phyloP scores from a whole-genome alignment of 306 rosid genomes.

The Vigna unguiculata region DNA sequence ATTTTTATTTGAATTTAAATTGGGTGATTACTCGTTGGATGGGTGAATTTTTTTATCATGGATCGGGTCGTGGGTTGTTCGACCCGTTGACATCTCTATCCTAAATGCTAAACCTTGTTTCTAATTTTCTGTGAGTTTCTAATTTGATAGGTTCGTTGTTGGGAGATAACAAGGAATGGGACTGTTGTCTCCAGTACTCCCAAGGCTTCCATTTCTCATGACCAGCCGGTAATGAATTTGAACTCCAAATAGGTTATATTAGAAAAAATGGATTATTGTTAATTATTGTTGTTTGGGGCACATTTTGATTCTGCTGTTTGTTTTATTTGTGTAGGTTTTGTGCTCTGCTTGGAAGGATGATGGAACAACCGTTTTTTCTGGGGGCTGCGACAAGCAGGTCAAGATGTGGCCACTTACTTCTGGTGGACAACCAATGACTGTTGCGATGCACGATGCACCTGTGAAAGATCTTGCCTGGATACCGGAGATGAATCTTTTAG shows the following conservation, averaged over 20 bases:
- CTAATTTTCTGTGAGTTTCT: not conserved
- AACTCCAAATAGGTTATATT: not conserved
- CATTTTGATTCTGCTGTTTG: not conserved
- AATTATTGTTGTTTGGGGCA: not conserved
- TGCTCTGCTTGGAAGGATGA: slow-evolving; percentile 97
- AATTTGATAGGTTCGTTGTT: slow-evolving; percentile 71
- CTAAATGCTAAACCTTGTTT: not conserved
- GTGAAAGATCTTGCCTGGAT: slow-evolving; percentile 88
- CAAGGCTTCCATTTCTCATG: slow-evolving; percentile 84
- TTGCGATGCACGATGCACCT: slow-evolving; percentile 93
- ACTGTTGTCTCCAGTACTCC: slow-evolving; percentile 63
- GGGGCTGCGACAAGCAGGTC: slow-evolving; percentile 95
- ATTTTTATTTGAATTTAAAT: too few species aligned
- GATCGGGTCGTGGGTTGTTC: too few species aligned
- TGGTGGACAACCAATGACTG: slow-evolving; percentile 84
- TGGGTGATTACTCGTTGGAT: too few species aligned
- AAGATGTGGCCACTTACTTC: slow-evolving; percentile 94
- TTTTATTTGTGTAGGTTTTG: slow-evolving; percentile 62
- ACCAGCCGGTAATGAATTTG: slow-evolving; percentile 68
- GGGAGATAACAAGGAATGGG: slow-evolving; percentile 78
- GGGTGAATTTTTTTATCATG: too few species aligned
- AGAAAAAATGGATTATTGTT: not conserved
- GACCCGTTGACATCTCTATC: too few species aligned
- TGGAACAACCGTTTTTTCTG: slow-evolving; percentile 92
- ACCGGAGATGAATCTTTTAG: slow-evolving; percentile 88